Evolutionary conservation across 371 early-diverging fungal species (phyloP).

Genomic region (Mucor sp.): DNA sequence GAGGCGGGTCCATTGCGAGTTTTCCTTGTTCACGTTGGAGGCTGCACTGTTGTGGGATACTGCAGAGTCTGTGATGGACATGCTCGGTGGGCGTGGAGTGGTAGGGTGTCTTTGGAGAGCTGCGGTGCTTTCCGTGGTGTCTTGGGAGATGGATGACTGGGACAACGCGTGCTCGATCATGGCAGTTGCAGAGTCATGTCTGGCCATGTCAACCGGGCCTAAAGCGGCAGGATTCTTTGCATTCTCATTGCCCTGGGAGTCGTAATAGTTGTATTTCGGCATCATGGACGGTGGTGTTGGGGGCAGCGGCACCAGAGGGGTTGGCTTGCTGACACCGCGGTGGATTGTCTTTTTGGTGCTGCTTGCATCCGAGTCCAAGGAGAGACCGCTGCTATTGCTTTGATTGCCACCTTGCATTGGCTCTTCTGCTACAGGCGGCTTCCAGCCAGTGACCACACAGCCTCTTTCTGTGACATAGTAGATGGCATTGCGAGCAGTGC

Average conservation of each 20-base stretch:
- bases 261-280: neutral
- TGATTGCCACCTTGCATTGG: neutral
- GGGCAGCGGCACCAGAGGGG: neutral
- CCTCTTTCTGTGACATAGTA: constrained; percentile 67
- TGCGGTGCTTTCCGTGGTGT: neutral
- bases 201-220: neutral
- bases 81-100: constrained; percentile 14
- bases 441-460: constrained; percentile 58
- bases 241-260: neutral
- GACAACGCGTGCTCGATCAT: neutral
- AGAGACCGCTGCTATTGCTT: constrained; percentile 9
- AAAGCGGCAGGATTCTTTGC: neutral
- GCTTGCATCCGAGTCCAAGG: constrained; percentile 7
- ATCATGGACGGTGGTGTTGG: no score
- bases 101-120: neutral
- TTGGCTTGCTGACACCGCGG: neutral
- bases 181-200: constrained; percentile 15
- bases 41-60: constrained; percentile 4
- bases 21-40: neutral
- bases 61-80: constrained; percentile 16
- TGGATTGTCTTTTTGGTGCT: neutral
- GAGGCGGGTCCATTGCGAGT: constrained; percentile 36
- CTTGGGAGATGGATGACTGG: neutral
- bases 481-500: constrained; percentile 44
- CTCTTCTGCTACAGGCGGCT: neutral